These are phyloP conservation scores for Mortierella claussenii DNA, from an alignment of 192 early-diverging fungal species.

Conservation along the genomic window DNA sequence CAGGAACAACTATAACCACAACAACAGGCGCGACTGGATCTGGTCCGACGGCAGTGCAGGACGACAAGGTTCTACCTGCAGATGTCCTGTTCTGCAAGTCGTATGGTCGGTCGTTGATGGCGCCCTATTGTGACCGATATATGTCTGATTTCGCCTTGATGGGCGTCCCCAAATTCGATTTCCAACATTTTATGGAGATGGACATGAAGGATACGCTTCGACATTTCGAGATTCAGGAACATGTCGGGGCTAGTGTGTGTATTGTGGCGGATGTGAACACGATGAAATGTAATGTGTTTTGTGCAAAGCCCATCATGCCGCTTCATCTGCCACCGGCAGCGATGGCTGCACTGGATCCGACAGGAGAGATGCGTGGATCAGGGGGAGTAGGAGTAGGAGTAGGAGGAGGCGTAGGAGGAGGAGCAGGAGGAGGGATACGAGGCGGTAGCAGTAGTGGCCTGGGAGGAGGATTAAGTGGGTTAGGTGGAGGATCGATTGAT, in stretches of 20 bases:
- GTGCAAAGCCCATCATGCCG: conserved; percentile 13
- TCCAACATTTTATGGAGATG: conserved; percentile 55
- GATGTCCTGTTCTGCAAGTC: conserved; percentile 66
- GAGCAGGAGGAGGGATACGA: no score
- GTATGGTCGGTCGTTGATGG: conserved; percentile 68
- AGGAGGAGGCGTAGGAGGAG: no score
- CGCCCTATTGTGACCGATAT: conserved; percentile 60
- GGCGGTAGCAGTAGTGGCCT: no score
- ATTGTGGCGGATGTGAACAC: conserved; percentile 59
- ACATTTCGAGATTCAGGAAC: conserved; percentile 45
- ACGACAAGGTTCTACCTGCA: conserved; percentile 48
- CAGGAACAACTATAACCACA: no score
- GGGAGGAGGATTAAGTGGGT: neutral
- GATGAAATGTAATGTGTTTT: conserved; percentile 47
- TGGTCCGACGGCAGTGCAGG: neutral
- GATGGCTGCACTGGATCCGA: conserved; percentile 11
- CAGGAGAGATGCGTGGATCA: conserved; percentile 13
- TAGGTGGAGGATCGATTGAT: conserved; percentile 8
- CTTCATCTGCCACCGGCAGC: conserved; percentile 25
- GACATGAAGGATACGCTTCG: conserved; percentile 55
- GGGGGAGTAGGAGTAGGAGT: no score
- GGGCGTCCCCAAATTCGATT: conserved; percentile 62
- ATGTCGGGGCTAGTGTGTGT: conserved; percentile 37
- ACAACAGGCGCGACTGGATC: no score
- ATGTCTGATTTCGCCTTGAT: conserved; percentile 69